Evolutionary conservation across 257 asterid genomes (phyloP).

Genomic region (Solanum sparsipilum): DNA sequence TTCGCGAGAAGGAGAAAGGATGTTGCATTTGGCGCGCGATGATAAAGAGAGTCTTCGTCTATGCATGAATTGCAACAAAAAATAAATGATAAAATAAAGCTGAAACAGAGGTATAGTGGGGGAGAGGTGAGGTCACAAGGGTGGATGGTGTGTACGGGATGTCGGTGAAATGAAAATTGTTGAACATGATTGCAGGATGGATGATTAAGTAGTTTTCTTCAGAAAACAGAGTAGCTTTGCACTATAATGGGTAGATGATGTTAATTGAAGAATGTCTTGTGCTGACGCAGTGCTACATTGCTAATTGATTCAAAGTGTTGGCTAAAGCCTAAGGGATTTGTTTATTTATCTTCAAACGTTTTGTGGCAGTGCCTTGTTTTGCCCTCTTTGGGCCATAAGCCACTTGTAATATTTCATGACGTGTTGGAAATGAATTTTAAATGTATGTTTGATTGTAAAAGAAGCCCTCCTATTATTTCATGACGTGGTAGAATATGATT

Average conservation of each 20-base stretch:
- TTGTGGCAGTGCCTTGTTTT: background rate
- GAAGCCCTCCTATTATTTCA: background rate
- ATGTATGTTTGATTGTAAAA: background rate
- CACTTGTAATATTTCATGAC: background rate
- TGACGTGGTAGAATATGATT: background rate
- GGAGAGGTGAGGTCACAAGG: background rate
- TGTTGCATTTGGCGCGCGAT: background rate
- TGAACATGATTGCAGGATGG: background rate
- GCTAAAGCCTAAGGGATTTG: background rate
- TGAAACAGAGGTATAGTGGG: background rate
- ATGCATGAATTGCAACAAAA: background rate
- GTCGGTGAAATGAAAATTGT: background rate
- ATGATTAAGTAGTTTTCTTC: background rate
- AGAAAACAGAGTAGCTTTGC: background rate
- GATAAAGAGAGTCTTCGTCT: background rate
- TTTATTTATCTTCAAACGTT: background rate
- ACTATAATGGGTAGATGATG: background rate
- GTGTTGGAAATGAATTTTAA: background rate
- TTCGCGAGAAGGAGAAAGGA: background rate
- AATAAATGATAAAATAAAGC: background rate
- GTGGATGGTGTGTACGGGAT: background rate
- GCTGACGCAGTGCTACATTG: background rate
- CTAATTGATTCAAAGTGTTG: background rate
- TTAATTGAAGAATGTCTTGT: background rate
- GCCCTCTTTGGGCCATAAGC: background rate